Evolutionary conservation across 495 filamentous ascomycete genomes (phyloP), one percentile per base, ranked within the genome.

Genomic region (Lentithecium fluviatile): DNA sequence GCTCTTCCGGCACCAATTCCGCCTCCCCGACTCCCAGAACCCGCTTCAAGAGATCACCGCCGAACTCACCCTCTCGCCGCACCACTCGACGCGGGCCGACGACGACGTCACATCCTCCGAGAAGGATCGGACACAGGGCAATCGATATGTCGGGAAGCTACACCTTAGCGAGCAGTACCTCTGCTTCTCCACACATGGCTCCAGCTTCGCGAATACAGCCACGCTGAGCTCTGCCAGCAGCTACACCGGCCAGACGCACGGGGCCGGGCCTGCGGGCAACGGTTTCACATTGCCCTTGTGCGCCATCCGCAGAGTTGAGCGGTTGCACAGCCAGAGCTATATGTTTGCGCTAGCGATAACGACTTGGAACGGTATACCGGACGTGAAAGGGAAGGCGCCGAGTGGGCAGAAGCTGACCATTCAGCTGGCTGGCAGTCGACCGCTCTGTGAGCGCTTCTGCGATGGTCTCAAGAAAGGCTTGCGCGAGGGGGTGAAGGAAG

Each of bases 281-380:
- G 94, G 94, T 37, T 98, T 98, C 69, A 96, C 88, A 11, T 82
- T 97, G n/a, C 95, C 94, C 2, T 81, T 98, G 11, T 96, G 89
- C 71, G 88, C 89, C 32, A 89, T 98, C 60, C 82, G 94, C 46
- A 80, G 92, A 4, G 94, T 98, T 11, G 94, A 98, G 76, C 83
- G 94, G 53, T 78, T 97, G 12, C 89, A 95, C 64, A 96, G 89
- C 60, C 87, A 91, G 60, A 93, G 84, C 66, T 88, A 91, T 67
- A 85, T 96, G 75, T 97, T 97, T 73, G 87, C 95, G 7, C 82
- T 98, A 37, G 86, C 90, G 5, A 88, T 98, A 68, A 97, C 92
- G 0, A 97, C 94, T 5, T 97, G 93, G 92, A 97, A 96, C 70
- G 93, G 91, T 2, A 79, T 83, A 13, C 71, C 73, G 42, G 69